A percentile compares a stretch with the other conserved stretches of the same genome.
These are phyloP conservation scores for Aspergillus amoenus DNA, from an alignment of 2,329 filamentous ascomycete genomes.

Conservation along the genomic window DNA sequence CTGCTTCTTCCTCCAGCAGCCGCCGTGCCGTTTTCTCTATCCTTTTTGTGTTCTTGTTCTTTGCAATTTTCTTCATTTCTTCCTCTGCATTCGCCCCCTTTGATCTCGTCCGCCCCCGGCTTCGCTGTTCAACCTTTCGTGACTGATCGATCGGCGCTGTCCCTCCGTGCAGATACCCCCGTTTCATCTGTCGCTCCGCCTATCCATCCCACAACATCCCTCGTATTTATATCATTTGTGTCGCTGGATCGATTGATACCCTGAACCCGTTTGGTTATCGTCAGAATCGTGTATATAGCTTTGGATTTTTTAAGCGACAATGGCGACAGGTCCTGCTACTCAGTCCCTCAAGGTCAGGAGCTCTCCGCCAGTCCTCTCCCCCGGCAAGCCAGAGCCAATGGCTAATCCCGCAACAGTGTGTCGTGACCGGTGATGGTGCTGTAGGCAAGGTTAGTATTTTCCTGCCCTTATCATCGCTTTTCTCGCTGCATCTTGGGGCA, in stretches of 20 bases:
- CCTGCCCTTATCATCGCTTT: slow-evolving; percentile 3
- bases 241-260: slow-evolving; percentile 11
- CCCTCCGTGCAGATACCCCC: slow-evolving; percentile 11
- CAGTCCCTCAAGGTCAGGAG: slow-evolving; percentile 81
- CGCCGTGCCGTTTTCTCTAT: not conserved
- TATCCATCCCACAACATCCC: slow-evolving; percentile 5
- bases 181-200: slow-evolving; percentile 9
- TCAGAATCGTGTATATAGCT: slow-evolving; percentile 12
- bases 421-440: slow-evolving; percentile 98
- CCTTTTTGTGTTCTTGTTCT: not conserved
- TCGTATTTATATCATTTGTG: slow-evolving; percentile 7
- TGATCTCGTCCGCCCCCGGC: not conserved
- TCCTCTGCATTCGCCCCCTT: not conserved
- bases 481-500: slow-evolving; percentile 1
- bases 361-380: slow-evolving; percentile 11
- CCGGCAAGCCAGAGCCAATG: slow-evolving; percentile 35
- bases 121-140: not conserved
- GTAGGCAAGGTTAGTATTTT: slow-evolving; percentile 80
- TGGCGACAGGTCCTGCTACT: slow-evolving; percentile 80
- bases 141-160: slow-evolving; percentile 11
- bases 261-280: slow-evolving; percentile 5
- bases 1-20: slow-evolving; percentile 2
- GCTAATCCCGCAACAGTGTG: slow-evolving; percentile 64
- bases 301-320: slow-evolving; percentile 31
- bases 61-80: slow-evolving; percentile 5